These are phyloP conservation scores for Trebouxia gelatinosa DNA, from an alignment of 163 green algal species.

Conservation along the genomic window DNA sequence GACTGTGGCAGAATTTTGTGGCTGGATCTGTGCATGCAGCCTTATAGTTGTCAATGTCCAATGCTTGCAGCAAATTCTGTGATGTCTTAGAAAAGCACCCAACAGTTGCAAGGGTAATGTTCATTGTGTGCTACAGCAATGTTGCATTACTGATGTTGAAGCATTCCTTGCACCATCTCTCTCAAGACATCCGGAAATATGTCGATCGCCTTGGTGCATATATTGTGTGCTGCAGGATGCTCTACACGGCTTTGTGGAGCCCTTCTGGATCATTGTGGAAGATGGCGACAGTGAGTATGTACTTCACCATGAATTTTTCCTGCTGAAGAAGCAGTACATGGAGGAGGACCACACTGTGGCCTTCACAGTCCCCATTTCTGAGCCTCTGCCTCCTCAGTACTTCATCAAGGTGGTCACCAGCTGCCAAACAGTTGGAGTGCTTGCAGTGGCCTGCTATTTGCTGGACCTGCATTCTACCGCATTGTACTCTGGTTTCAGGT, in stretches of 20 bases:
- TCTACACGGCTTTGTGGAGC: constrained; percentile 87
- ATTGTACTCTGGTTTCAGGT: no score
- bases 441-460: no score
- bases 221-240: constrained; percentile 48
- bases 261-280: constrained; percentile 96
- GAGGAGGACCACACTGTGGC: constrained; percentile 85
- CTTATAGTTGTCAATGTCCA: neutral
- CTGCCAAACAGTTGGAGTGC: no score
- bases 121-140: no score
- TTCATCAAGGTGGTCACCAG: constrained; percentile 83
- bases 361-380: constrained; percentile 92
- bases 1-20: neutral
- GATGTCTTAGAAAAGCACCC: no score
- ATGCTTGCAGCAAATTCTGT: neutral
- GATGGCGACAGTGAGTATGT: constrained; percentile 89
- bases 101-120: no score
- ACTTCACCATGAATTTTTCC: constrained; percentile 94
- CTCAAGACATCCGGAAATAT: neutral
- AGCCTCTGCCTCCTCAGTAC: constrained; percentile 97
- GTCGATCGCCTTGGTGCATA: neutral
- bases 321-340: constrained; percentile 77
- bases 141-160: no score
- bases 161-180: no score
- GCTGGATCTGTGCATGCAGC: neutral
- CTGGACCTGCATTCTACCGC: no score